A percentile compares a stretch with the other conserved stretches of the same genome.
Conservation (phyloP, 768 basidiomycete genomes). For the Coprinopsis marcescibilis region DNA sequence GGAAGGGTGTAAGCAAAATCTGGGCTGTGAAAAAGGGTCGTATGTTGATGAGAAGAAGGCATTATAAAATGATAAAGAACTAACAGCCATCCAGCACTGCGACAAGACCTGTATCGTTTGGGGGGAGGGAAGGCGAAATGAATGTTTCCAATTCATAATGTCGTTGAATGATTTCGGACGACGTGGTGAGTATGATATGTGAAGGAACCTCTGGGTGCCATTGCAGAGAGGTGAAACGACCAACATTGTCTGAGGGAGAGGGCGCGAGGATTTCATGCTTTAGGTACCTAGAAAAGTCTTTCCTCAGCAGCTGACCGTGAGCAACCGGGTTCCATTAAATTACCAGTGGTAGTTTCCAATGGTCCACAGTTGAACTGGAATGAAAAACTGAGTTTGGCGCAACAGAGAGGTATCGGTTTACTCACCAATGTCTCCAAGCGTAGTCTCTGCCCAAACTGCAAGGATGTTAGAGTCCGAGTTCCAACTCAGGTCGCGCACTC, state of each 20-base stretch:
- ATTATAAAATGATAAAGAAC: constrained; percentile 20
- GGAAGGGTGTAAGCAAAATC: constrained; percentile 86
- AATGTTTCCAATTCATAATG: constrained; percentile 79
- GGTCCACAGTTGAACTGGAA: constrained; percentile 87
- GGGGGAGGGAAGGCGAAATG: constrained; percentile 49
- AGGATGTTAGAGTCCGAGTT: constrained; percentile 84
- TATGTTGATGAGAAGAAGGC: neutral
- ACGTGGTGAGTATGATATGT: constrained; percentile 59
- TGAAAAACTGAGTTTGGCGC: neutral
- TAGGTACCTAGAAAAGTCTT: constrained; percentile 72
- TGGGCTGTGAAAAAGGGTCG: constrained; percentile 45
- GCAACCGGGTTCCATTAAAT: constrained; percentile 19
- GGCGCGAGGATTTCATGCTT: constrained; percentile 79
- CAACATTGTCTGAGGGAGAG: constrained; percentile 18
- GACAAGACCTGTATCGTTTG: constrained; percentile 77
- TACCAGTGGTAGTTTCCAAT: constrained; percentile 91
- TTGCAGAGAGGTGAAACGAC: constrained; percentile 62
- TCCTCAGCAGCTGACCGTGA: neutral
- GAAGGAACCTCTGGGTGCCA: constrained; percentile 88
- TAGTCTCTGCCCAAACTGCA: constrained; percentile 75
- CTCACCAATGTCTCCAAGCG: constrained; percentile 67
- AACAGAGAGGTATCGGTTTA: constrained; percentile 1
- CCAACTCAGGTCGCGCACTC: constrained; percentile 76
- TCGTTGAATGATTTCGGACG: constrained; percentile 50
- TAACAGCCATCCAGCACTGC: constrained; percentile 86